Evolutionary conservation across 495 filamentous ascomycete genomes (phyloP), one percentile per base, ranked within the genome.

Genomic region (Talaromyces borbonicus): DNA sequence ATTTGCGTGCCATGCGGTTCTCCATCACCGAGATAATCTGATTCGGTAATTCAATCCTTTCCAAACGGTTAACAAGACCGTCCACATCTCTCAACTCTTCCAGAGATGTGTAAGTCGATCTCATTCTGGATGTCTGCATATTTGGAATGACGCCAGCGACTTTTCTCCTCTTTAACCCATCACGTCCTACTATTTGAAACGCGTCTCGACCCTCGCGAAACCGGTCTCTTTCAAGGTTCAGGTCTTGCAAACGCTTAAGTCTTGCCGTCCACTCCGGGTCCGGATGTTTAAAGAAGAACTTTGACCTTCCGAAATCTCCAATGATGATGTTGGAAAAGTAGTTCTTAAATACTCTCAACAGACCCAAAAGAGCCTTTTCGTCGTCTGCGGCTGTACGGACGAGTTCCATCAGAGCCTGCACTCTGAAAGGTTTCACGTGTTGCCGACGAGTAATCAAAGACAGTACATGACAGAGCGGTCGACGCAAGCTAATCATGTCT

Each of bases 271-370:
- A 95, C 66, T 89, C 81, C 2, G 68, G 72, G 56, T 87, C 80
- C 16, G 86, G 84, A 56, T 88, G 80, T 72, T 89, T 72, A 51
- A 71, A 62, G 52, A 68, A 65, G 32, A 72, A 44, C 52, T 59
- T 52, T 55, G 64, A 53, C 39, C 59, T 51, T 1, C 70, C 72
- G 12, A 72, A 61, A 55, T 80, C 79, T 26, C 80, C 83, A n/a
- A 90, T 65, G 48, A 93, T 83, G 39, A 93, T 82, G 61, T 93
- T 87, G 5, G 89, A 87, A 55, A 87, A 92, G 56, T 90, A 92
- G 56, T 88, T 86, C 54, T 92, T 92, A 65, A 83, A 95, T 6
- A 89, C 73, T 46, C 79, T 76, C 20, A 94, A 69, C n/a, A 95
- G 70, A n/a, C 81, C 82, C 20, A 81, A 68, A 30, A 95, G 63